Conservation (phyloP, 2,329 filamentous ascomycete species). For the Colletotrichum sp. region DNA sequence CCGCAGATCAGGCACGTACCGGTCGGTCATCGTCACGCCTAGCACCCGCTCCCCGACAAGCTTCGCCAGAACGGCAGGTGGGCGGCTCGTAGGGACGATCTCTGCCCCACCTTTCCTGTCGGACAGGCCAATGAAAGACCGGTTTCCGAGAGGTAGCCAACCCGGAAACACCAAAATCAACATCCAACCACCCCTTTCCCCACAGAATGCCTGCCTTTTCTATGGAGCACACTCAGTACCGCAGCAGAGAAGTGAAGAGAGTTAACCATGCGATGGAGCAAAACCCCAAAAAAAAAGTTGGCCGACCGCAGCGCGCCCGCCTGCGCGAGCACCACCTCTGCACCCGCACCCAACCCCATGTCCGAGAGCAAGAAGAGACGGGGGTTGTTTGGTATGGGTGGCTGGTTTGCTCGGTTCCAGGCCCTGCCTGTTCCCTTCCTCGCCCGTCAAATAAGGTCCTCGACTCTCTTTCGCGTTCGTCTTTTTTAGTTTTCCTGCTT, state of each 20-base stretch:
- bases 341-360: not conserved
- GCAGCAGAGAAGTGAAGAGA: not conserved
- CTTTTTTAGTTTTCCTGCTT: not conserved
- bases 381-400: not conserved
- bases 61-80: not conserved
- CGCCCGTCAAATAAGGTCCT: not conserved
- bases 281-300: not conserved
- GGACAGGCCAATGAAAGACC: not conserved
- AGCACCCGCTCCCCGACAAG: not conserved
- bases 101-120: not conserved
- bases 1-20: conserved; percentile 16
- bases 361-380: not conserved
- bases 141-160: not conserved
- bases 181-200: not conserved
- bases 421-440: not conserved
- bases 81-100: not conserved
- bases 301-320: not conserved
- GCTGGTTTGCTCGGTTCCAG: not conserved
- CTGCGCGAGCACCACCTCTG: not conserved
- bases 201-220: not conserved
- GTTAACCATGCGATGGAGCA: not conserved
- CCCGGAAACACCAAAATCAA: not conserved
- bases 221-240: not conserved
- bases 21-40: not conserved
- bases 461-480: not conserved